Conservation (phyloP, 1,284 basidiomycete species). For the Abortiporus biennis region DNA sequence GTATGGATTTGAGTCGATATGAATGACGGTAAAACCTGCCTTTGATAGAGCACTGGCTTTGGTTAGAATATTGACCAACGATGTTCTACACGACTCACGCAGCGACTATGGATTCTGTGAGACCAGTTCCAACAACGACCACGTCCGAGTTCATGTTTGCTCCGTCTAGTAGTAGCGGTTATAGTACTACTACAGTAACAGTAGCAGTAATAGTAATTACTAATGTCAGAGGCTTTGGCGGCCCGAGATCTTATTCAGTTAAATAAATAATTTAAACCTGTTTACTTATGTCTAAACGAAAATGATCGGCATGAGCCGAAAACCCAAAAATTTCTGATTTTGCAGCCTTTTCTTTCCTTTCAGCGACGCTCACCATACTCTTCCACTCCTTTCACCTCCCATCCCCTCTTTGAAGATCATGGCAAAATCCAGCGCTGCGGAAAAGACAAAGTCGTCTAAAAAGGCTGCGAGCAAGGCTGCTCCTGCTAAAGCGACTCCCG, state of each 20-base stretch:
- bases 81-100: constrained; percentile 55
- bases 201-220: too few relatives aligned
- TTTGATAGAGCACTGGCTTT: constrained; percentile 75
- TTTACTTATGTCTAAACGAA: too few relatives aligned
- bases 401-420: constrained; percentile 10
- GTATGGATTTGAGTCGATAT: constrained; percentile 80
- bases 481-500: constrained; percentile 24
- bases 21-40: constrained; percentile 81
- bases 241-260: too few relatives aligned
- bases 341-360: not conserved
- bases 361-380: constrained; percentile 12
- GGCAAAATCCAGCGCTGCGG: constrained; percentile 29
- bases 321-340: too few relatives aligned
- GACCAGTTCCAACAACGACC: constrained; percentile 81
- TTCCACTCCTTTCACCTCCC: constrained; percentile 10
- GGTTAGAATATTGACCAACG: constrained; percentile 24
- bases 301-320: too few relatives aligned
- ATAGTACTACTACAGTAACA: not conserved
- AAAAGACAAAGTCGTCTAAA: constrained; percentile 36
- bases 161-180: too few relatives aligned
- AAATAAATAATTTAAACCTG: too few relatives aligned
- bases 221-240: too few relatives aligned
- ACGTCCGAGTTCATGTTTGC: constrained; percentile 59
- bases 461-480: constrained; percentile 34
- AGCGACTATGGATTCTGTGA: constrained; percentile 82